These are phyloP conservation scores for Escovopsis sp. DNA, from an alignment of 2,329 filamentous ascomycete species.

Conservation along the genomic window DNA sequence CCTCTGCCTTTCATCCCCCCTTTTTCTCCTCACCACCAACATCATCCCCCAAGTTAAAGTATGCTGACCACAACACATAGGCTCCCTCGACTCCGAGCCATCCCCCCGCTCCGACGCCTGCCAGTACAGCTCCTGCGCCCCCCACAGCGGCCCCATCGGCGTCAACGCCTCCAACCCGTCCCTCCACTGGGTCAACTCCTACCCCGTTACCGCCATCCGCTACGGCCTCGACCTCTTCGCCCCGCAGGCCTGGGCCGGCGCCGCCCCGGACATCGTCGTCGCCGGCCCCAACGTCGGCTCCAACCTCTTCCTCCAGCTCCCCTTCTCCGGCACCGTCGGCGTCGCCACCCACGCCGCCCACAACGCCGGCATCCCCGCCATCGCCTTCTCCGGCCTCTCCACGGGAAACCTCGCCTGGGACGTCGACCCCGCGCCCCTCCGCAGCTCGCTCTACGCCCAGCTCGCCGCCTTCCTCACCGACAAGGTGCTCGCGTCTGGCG, in stretches of 20 bases:
- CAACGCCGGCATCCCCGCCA: conserved; percentile 42
- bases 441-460: conserved; percentile 47
- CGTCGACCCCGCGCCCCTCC: conserved; percentile 32
- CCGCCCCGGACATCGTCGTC: conserved; percentile 46
- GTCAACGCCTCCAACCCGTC: conserved; percentile 39
- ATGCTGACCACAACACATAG: conserved; percentile 18
- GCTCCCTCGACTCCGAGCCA: conserved; percentile 34
- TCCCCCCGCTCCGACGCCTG: conserved; percentile 34
- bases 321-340: conserved; percentile 54
- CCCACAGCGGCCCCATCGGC: conserved; percentile 40
- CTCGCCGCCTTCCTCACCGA: conserved; percentile 44
- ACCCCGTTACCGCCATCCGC: conserved; percentile 33
- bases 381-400: conserved; percentile 49
- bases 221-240: conserved; percentile 5
- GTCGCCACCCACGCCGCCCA: conserved; percentile 43
- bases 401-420: conserved; percentile 39
- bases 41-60: not conserved
- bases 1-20: no score
- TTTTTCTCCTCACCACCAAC: not conserved
- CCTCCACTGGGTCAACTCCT: conserved; percentile 60
- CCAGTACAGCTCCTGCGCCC: conserved; percentile 46
- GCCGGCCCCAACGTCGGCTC: conserved; percentile 45
- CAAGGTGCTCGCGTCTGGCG: conserved; percentile 37
- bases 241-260: conserved; percentile 16
- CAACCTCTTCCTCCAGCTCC: conserved; percentile 42